Conservation (phyloP, 1,139 yeast species). For the Pichia sp. region DNA sequence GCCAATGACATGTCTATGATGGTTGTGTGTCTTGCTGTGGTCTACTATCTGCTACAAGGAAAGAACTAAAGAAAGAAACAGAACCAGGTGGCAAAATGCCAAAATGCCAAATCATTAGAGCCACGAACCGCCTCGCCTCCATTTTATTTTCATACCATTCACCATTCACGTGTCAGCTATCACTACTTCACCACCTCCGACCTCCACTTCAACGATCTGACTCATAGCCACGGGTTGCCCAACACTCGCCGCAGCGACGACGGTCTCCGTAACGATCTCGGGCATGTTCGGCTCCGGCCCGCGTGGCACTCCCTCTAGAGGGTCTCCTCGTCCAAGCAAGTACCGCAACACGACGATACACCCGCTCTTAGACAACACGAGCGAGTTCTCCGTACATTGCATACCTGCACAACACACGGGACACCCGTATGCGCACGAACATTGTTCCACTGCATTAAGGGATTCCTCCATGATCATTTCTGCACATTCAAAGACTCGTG, state of each 20-base stretch:
- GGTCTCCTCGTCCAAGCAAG: slow-evolving; percentile 6
- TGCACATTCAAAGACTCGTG: slow-evolving; percentile 71
- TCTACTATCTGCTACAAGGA: too few species aligned
- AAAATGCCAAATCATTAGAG: too few species aligned
- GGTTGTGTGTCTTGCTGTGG: too few species aligned
- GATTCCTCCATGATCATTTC: slow-evolving; percentile 60
- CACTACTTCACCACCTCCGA: too few species aligned
- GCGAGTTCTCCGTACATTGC: slow-evolving; percentile 70
- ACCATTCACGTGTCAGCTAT: too few species aligned
- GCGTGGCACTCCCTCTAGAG: slow-evolving; percentile 37
- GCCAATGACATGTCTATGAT: neutral
- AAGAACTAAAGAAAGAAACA: too few species aligned
- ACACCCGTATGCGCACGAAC: slow-evolving; percentile 85
- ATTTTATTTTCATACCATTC: too few species aligned
- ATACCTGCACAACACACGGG: slow-evolving; percentile 79
- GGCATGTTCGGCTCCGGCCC: slow-evolving; percentile 79
- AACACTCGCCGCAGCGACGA: slow-evolving; percentile 38
- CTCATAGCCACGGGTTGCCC: slow-evolving; percentile 28
- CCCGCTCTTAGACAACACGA: slow-evolving; percentile 83
- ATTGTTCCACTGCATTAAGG: slow-evolving; percentile 47
- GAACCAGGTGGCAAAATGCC: too few species aligned
- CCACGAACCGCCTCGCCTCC: too few species aligned
- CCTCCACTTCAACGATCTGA: slow-evolving; percentile 4
- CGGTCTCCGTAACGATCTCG: slow-evolving; percentile 57
- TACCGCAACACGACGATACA: slow-evolving; percentile 55